These are phyloP conservation scores for Tolypocladium sp. DNA, from an alignment of 2,329 filamentous ascomycete species.

Conservation along the genomic window DNA sequence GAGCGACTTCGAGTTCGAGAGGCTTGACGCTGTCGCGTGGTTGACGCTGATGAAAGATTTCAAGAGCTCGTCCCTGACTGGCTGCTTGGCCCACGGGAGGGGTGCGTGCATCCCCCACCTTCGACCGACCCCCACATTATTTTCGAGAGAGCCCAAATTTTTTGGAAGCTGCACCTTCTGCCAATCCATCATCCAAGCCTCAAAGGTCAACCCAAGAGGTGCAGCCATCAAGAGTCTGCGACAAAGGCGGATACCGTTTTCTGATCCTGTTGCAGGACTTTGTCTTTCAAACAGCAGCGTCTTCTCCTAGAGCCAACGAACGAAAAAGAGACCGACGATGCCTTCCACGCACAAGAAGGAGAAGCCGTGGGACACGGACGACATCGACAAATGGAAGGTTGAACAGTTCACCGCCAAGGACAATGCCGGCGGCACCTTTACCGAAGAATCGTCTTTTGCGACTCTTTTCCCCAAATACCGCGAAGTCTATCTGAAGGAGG, in stretches of 20 bases:
- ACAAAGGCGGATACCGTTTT: not conserved
- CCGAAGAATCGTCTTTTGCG: constrained; percentile 85
- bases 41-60: constrained; percentile 6
- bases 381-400: constrained; percentile 95
- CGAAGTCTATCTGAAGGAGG: constrained; percentile 85
- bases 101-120: not conserved
- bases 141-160: not conserved
- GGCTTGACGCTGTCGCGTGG: not conserved
- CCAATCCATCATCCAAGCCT: no score
- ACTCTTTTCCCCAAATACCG: constrained; percentile 93
- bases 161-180: not conserved
- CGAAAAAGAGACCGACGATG: constrained; percentile 40
- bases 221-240: not conserved
- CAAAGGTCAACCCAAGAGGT: not conserved
- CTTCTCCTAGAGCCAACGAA: not conserved
- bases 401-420: constrained; percentile 79
- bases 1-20: constrained; percentile 2
- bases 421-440: constrained; percentile 77
- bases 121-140: not conserved
- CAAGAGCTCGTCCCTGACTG: not conserved
- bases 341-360: constrained; percentile 83
- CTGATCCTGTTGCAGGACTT: not conserved
- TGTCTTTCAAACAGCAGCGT: not conserved
- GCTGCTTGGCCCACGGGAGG: not conserved
- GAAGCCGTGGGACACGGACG: constrained; percentile 93